A percentile compares a stretch with the other conserved stretches of the same genome.
phyloP scores from a whole-genome alignment of 768 basidiomycete genomes.

The Hydnum rufescens region DNA sequence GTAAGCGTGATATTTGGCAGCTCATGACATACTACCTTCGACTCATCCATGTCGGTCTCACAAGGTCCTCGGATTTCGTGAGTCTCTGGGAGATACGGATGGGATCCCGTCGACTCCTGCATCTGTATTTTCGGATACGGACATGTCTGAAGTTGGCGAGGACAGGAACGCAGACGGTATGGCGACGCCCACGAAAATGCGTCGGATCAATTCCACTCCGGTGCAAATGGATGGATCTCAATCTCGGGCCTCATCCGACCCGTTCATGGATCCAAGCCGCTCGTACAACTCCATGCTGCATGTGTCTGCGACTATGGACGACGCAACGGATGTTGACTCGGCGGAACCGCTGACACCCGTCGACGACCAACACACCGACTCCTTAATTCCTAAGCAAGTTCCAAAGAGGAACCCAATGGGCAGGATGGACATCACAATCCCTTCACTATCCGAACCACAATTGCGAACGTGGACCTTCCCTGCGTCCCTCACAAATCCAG shows the following conservation, averaged over 20 bases:
- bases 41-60: conserved; percentile 8
- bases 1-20: conserved; percentile 25
- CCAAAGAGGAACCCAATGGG: background rate
- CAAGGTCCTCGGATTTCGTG: conserved; percentile 57
- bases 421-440: background rate
- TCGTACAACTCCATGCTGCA: background rate
- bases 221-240: background rate
- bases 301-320: background rate
- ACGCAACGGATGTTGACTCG: conserved; percentile 11
- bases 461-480: conserved; percentile 69
- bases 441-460: conserved; percentile 14
- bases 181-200: too few species aligned
- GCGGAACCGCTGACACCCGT: conserved; percentile 14
- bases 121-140: background rate
- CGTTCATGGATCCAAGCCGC: background rate
- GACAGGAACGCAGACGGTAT: too few species aligned
- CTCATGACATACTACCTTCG: background rate
- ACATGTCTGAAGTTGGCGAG: too few species aligned
- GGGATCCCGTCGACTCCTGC: background rate
- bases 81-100: conserved; percentile 18
- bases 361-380: background rate
- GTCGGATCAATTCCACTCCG: too few species aligned
- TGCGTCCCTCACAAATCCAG: conserved; percentile 48
- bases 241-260: background rate
- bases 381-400: background rate